Conservation (phyloP, 306 rosid species). For the Citrullus colocynthis region DNA sequence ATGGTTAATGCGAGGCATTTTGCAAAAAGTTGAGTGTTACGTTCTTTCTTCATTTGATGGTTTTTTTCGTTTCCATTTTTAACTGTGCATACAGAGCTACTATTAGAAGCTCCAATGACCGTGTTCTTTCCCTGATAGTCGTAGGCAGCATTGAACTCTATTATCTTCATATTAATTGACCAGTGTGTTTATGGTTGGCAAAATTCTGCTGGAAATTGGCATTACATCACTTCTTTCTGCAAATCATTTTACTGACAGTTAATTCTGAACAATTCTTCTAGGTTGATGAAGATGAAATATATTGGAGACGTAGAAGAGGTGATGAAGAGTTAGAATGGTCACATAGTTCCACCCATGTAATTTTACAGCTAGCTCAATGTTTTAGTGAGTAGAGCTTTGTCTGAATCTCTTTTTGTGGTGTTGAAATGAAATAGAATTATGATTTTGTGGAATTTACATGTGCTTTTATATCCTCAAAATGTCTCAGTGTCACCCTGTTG, state of each 20-base stretch:
- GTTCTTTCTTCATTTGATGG: background rate
- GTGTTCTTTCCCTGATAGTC: background rate
- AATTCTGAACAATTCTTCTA: conserved; percentile 18
- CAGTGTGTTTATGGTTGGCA: background rate
- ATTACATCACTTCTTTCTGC: background rate
- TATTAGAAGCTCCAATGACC: background rate
- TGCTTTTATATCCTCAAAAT: background rate
- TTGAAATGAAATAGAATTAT: background rate
- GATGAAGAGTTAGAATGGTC: conserved; percentile 64
- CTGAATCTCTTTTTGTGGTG: conserved; percentile 2
- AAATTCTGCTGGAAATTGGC: background rate
- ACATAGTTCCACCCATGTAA: conserved; percentile 60
- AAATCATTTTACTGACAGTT: conserved; percentile 14
- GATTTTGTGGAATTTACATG: background rate
- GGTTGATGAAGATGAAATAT: conserved; percentile 83
- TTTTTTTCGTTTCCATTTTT: background rate
- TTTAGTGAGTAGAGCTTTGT: conserved; percentile 44
- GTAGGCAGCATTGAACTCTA: background rate
- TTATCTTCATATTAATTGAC: background rate
- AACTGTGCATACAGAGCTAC: background rate
- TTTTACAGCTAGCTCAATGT: conserved; percentile 73
- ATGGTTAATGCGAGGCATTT: background rate
- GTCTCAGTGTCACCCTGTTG: conserved; percentile 8
- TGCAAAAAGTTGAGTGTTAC: background rate
- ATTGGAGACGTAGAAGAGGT: conserved; percentile 51